Conservation (phyloP, 2,329 filamentous ascomycete genomes). For the Colletotrichum trifolii region DNA sequence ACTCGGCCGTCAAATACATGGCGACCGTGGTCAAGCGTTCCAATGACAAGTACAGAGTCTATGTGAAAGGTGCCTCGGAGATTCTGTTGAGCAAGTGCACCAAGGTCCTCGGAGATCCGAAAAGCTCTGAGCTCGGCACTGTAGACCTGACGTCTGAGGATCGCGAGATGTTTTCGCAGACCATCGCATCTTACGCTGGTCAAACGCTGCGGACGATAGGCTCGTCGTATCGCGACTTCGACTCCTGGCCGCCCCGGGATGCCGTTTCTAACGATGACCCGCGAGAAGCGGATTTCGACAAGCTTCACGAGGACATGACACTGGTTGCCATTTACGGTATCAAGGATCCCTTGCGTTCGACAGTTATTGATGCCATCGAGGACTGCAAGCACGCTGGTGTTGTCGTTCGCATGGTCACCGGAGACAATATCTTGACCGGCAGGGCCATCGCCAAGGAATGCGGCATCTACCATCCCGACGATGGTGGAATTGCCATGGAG, state of each 20-base stretch:
- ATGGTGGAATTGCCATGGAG: constrained; percentile 66
- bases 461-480: constrained; percentile 48
- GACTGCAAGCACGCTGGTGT: constrained; percentile 73
- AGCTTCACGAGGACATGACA: constrained; percentile 49
- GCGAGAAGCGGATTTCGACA: constrained; percentile 67
- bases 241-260: constrained; percentile 66
- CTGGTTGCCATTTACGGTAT: constrained; percentile 68
- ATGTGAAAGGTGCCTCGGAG: constrained; percentile 64
- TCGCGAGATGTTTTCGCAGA: constrained; percentile 39
- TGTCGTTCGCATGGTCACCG: constrained; percentile 73
- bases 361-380: constrained; percentile 70
- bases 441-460: constrained; percentile 56
- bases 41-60: constrained; percentile 66
- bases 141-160: constrained; percentile 31
- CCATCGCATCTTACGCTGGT: constrained; percentile 51
- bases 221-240: constrained; percentile 58
- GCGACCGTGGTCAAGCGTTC: constrained; percentile 69
- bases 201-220: constrained; percentile 54
- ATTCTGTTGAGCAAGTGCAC: constrained; percentile 56
- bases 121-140: constrained; percentile 1
- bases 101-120: constrained; percentile 44
- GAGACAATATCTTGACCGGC: constrained; percentile 57
- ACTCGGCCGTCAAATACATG: constrained; percentile 71
- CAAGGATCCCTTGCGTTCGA: constrained; percentile 72
- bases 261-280: constrained; percentile 62